Evolutionary conservation across 176 grass and related monocot genomes (phyloP).

Genomic region (bread wheat (Triticum aestivum)): DNA sequence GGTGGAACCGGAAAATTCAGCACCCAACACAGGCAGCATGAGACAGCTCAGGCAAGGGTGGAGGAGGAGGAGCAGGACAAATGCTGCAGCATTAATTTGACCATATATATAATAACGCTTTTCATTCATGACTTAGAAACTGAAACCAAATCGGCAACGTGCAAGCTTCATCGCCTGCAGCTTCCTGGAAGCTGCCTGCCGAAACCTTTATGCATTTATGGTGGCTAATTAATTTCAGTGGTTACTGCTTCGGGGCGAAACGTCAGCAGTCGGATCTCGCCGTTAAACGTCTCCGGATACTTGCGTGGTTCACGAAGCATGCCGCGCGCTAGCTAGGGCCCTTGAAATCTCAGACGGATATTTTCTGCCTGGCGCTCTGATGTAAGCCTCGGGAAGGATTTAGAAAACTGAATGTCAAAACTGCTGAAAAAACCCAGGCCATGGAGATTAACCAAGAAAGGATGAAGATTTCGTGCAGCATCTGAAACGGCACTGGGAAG

Average conservation of each 20-base stretch:
- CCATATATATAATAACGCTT: neutral
- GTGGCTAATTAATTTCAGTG: neutral
- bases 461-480: neutral
- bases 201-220: neutral
- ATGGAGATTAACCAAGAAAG: rapidly evolving
- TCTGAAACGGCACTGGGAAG: neutral
- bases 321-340: too few relatives aligned
- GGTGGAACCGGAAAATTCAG: neutral
- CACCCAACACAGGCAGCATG: too few relatives aligned
- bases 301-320: neutral
- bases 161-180: neutral
- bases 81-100: neutral
- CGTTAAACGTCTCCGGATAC: neutral
- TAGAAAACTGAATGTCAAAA: too few relatives aligned
- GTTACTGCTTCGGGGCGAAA: neutral
- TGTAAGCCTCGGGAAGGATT: too few relatives aligned
- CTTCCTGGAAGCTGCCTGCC: neutral
- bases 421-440: neutral
- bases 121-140: neutral
- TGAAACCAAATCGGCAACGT: neutral
- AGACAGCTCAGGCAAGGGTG: neutral
- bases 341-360: neutral
- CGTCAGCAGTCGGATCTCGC: neutral
- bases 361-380: too few relatives aligned
- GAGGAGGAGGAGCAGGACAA: neutral